Evolutionary conservation across 2,329 filamentous ascomycete genomes (phyloP).

Genomic region (Fusarium floridanum): DNA sequence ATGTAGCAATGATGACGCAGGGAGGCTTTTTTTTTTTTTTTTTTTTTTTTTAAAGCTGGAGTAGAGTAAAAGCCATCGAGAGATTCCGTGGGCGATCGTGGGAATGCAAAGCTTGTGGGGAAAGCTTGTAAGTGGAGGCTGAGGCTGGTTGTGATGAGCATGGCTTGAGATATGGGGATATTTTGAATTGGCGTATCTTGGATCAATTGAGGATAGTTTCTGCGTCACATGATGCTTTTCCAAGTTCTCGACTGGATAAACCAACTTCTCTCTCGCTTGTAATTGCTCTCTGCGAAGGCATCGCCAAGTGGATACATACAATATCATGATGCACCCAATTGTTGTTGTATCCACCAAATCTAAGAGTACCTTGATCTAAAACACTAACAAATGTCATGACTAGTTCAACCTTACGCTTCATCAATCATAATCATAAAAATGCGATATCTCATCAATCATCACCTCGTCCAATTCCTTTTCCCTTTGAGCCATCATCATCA

Average conservation of each 20-base stretch:
- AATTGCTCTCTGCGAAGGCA: neutral
- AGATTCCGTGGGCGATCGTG: constrained; percentile 29
- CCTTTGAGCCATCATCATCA: neutral
- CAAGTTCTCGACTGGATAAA: neutral
- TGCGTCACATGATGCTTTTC: neutral
- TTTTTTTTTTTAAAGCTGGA: constrained; percentile 19
- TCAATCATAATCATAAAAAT: constrained; percentile 30
- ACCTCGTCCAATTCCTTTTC: constrained; percentile 13
- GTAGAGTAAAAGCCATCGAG: constrained; percentile 31
- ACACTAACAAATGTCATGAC: neutral
- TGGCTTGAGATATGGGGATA: neutral
- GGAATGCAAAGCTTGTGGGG: neutral
- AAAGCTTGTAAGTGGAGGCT: constrained; percentile 14
- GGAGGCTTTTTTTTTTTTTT: constrained; percentile 22
- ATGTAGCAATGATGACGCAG: constrained; percentile 46
- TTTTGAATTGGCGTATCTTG: neutral
- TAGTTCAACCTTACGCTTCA: constrained; percentile 1
- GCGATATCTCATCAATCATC: constrained; percentile 31
- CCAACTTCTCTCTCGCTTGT: neutral
- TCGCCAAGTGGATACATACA: neutral
- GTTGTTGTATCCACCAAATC: neutral
- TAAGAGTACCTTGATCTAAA: neutral
- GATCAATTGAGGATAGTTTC: neutral
- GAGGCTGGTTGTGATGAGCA: neutral
- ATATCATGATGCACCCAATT: neutral